phyloP scores from a whole-genome alignment of 495 filamentous ascomycete species.

The Aspergillus bertholletiae region DNA sequence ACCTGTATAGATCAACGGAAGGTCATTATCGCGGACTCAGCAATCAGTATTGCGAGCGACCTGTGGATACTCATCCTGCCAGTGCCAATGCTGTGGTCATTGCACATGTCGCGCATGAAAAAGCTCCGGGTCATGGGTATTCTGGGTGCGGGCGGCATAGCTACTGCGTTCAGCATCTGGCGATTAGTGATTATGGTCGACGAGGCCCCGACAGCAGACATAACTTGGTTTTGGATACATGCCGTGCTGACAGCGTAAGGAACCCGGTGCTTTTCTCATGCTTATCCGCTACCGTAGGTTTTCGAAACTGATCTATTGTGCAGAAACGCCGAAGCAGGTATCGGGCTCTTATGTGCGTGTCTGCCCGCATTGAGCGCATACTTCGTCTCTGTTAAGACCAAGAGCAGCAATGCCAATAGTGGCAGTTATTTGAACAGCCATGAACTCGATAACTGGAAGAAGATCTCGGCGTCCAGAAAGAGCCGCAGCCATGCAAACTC shows the following conservation, averaged over 20 bases:
- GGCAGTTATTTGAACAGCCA: neutral
- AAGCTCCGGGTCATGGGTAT: slow-evolving; percentile 26
- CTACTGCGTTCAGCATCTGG: slow-evolving; percentile 29
- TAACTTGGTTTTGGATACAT: slow-evolving; percentile 2
- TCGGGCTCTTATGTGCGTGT: slow-evolving; percentile 5
- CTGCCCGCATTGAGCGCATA: neutral
- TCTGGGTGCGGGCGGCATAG: slow-evolving; percentile 29
- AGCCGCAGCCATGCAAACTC: neutral
- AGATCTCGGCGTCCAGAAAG: neutral
- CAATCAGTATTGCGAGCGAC: slow-evolving; percentile 30
- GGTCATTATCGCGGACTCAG: slow-evolving; percentile 29
- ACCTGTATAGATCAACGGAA: slow-evolving; percentile 25
- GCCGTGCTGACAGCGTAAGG: slow-evolving; percentile 1
- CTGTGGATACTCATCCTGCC: slow-evolving; percentile 31
- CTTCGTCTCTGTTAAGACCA: neutral
- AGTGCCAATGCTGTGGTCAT: slow-evolving; percentile 23
- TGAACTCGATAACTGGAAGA: slow-evolving; percentile 1
- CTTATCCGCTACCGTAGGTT: neutral
- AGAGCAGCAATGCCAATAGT: neutral
- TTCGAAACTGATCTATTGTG: neutral
- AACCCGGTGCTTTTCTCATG: neutral
- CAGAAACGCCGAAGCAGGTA: slow-evolving; percentile 7
- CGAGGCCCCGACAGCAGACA: neutral
- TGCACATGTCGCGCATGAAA: slow-evolving; percentile 26
- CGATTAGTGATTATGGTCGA: slow-evolving; percentile 24